Conservation (phyloP, 83 land plant genomes). For the Isoetes engelmannii region DNA sequence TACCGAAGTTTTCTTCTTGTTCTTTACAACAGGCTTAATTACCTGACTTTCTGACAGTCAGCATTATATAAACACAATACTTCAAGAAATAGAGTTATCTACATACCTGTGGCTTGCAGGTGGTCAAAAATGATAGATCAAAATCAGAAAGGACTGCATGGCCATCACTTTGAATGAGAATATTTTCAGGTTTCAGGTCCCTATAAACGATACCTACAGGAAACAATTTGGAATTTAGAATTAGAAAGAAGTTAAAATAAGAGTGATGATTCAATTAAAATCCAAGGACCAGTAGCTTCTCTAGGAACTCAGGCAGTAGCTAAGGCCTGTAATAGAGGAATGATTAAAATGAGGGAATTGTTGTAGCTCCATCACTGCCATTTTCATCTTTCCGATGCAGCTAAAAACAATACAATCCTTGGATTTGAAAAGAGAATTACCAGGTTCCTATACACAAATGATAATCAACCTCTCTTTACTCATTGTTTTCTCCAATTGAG, state of each 20-base stretch:
- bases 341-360: too few species aligned
- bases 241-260: background rate
- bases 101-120: conserved; percentile 71
- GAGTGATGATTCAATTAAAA: background rate
- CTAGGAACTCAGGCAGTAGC: conserved; percentile 6
- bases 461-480: too few species aligned
- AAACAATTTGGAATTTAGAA: background rate
- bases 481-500: too few species aligned
- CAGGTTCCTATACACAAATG: too few species aligned
- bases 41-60: conserved; percentile 57
- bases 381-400: too few species aligned
- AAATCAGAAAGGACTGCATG: conserved; percentile 78
- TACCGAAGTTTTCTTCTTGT: conserved; percentile 39
- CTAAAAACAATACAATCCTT: too few species aligned
- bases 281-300: too few species aligned
- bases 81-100: too few species aligned
- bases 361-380: too few species aligned
- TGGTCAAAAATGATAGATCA: conserved; percentile 75
- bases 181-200: conserved; percentile 86
- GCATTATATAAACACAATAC: background rate
- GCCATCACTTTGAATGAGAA: conserved; percentile 63
- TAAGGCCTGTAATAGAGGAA: too few species aligned
- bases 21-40: conserved; percentile 24
- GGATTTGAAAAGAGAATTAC: too few species aligned
- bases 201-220: conserved; percentile 72